Evolutionary conservation across 768 basidiomycete genomes (phyloP).

Genomic region (Rhodocollybia butyracea): DNA sequence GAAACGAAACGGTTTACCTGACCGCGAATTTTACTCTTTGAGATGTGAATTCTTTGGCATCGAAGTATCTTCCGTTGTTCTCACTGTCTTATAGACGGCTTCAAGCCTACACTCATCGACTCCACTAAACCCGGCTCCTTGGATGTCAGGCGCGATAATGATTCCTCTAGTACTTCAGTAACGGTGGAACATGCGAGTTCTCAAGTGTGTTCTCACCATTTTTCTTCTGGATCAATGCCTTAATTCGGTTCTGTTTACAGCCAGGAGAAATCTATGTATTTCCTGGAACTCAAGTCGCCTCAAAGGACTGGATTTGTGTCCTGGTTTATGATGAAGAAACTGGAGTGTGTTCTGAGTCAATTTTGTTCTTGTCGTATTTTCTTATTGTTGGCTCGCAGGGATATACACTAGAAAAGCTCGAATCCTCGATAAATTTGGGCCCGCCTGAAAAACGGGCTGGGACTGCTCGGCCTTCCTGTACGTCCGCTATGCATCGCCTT

Average conservation of each 20-base stretch:
- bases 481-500: constrained; percentile 19
- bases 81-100: constrained; percentile 54
- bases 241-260: constrained; percentile 35
- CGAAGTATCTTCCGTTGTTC: neutral
- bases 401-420: constrained; percentile 74
- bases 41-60: constrained; percentile 48
- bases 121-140: constrained; percentile 60
- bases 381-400: constrained; percentile 39
- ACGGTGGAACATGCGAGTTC: constrained; percentile 63
- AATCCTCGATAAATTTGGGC: constrained; percentile 53
- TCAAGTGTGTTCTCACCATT: constrained; percentile 43
- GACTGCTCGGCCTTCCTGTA: constrained; percentile 23
- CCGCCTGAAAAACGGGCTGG: constrained; percentile 25
- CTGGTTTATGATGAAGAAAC: constrained; percentile 77
- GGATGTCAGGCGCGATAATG: constrained; percentile 53
- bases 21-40: constrained; percentile 74
- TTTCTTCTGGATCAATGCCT: neutral
- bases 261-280: constrained; percentile 53
- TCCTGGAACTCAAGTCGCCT: constrained; percentile 51
- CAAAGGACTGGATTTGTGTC: constrained; percentile 73
- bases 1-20: constrained; percentile 45
- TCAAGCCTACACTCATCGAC: constrained; percentile 73
- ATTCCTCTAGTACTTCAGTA: constrained; percentile 40
- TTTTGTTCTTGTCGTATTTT: neutral
- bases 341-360: constrained; percentile 42